Percentiles rank a stretch among this genome's conserved stretches.
These are phyloP conservation scores for Malassezia restricta DNA, from an alignment of 1,284 basidiomycete species.

Conservation along the genomic window DNA sequence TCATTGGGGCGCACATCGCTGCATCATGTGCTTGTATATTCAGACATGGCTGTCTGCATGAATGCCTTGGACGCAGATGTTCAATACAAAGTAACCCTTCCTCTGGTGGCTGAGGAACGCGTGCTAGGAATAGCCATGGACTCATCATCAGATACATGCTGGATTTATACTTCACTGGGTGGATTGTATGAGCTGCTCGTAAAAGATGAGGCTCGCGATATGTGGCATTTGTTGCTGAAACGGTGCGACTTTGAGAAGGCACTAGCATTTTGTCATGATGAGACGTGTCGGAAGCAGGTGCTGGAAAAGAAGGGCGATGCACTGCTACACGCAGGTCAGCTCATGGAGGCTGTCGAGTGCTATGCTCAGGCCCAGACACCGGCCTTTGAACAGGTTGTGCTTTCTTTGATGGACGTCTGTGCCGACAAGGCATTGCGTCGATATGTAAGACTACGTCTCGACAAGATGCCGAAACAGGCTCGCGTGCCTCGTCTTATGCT, in stretches of 20 bases:
- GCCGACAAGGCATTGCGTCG: conserved; percentile 86
- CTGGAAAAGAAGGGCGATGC: conserved; percentile 71
- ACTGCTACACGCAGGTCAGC: conserved; percentile 69
- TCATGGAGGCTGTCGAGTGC: conserved; percentile 78
- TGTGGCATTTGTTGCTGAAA: conserved; percentile 82
- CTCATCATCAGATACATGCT: conserved; percentile 75
- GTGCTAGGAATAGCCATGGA: conserved; percentile 51
- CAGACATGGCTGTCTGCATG: conserved; percentile 64
- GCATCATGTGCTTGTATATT: conserved; percentile 78
- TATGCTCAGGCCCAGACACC: conserved; percentile 62
- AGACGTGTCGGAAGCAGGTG: conserved; percentile 70
- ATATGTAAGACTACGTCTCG: conserved; percentile 76
- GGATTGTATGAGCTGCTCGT: conserved; percentile 80
- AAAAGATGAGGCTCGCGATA: conserved; percentile 76
- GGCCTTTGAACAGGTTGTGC: conserved; percentile 75
- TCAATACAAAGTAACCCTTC: conserved; percentile 62
- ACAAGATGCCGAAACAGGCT: conserved; percentile 67
- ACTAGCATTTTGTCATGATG: conserved; percentile 67
- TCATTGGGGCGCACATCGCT: conserved; percentile 57
- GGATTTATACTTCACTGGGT: conserved; percentile 73
- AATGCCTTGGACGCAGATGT: conserved; percentile 68
- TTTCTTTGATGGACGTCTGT: conserved; percentile 76
- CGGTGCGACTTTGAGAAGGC: conserved; percentile 67
- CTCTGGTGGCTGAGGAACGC: conserved; percentile 27
- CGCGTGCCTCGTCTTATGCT: conserved; percentile 77